Evolutionary conservation across 2,329 filamentous ascomycete genomes (phyloP).

Genomic region (Alternaria sp.): DNA sequence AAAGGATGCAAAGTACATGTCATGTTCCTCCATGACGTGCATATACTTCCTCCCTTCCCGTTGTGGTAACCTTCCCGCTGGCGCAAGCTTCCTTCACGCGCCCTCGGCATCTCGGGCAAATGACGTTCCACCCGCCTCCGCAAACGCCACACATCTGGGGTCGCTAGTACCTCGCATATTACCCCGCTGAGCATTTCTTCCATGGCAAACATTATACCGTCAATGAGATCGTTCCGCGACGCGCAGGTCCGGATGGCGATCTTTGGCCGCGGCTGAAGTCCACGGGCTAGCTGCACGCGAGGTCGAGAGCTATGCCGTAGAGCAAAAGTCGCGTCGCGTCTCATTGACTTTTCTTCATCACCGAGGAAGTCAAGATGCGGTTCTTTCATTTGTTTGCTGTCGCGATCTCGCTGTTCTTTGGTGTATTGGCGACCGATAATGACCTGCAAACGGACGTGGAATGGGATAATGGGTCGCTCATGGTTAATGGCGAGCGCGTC

Average conservation of each 20-base stretch:
- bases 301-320: not conserved
- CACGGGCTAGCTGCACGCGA: not conserved
- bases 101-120: conserved; percentile 7
- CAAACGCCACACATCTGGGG: not conserved
- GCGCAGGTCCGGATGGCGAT: not conserved
- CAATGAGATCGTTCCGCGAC: conserved; percentile 11
- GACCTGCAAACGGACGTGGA: conserved; percentile 49
- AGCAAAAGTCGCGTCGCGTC: not conserved
- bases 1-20: not conserved
- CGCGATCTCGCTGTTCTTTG: conserved; percentile 13
- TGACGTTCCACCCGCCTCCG: conserved; percentile 3
- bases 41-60: not conserved
- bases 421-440: conserved; percentile 33
- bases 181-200: conserved; percentile 4
- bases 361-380: conserved; percentile 10
- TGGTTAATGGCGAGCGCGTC: conserved; percentile 57
- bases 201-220: conserved; percentile 12
- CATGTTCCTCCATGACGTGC: not conserved
- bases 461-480: conserved; percentile 61
- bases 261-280: not conserved
- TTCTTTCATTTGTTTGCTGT: conserved; percentile 12
- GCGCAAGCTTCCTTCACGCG: not conserved
- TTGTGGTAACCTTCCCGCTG: not conserved
- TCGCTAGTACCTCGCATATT: conserved; percentile 15
- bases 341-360: not conserved